Evolutionary conservation across 495 filamentous ascomycete genomes (phyloP).

Genomic region (Aspergillus heteromorphus): DNA sequence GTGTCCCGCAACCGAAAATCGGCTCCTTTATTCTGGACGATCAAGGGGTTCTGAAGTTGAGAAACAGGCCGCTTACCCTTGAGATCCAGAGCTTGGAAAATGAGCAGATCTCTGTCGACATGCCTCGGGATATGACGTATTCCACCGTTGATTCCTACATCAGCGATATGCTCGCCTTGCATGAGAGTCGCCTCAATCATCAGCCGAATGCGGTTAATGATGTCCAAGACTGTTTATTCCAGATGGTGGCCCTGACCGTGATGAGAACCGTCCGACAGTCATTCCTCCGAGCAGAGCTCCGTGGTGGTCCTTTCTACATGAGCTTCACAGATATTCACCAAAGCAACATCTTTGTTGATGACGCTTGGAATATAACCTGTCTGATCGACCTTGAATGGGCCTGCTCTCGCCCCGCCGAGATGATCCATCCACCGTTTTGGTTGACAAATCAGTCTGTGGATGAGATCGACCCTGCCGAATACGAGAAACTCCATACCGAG

Average conservation of each 20-base stretch:
- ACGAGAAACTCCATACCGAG: slow-evolving; percentile 1
- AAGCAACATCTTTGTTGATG: slow-evolving; percentile 29
- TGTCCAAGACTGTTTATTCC: slow-evolving; percentile 22
- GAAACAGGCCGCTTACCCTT: slow-evolving; percentile 28
- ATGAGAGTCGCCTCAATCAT: slow-evolving; percentile 29
- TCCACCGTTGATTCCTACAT: slow-evolving; percentile 27
- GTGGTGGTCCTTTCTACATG: slow-evolving; percentile 20
- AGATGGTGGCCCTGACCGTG: slow-evolving; percentile 21
- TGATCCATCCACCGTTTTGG: slow-evolving; percentile 16
- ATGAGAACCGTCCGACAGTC: slow-evolving; percentile 24
- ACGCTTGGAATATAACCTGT: slow-evolving; percentile 23
- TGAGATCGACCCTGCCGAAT: slow-evolving; percentile 12
- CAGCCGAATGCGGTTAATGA: slow-evolving; percentile 29
- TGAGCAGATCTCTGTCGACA: slow-evolving; percentile 29
- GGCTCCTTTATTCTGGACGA: slow-evolving; percentile 29
- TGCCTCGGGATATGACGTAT: slow-evolving; percentile 26
- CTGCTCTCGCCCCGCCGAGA: slow-evolving; percentile 29
- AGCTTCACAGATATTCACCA: slow-evolving; percentile 25
- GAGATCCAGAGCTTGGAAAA: slow-evolving; percentile 28
- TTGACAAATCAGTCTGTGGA: slow-evolving; percentile 20
- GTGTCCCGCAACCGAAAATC: slow-evolving; percentile 26
- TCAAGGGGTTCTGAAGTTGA: slow-evolving; percentile 20
- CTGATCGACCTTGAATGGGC: slow-evolving; percentile 36
- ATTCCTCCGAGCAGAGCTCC: slow-evolving; percentile 22
- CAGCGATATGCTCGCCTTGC: slow-evolving; percentile 22